Percentiles rank a stretch among this genome's conserved stretches.
phyloP scores from a whole-genome alignment of 495 filamentous ascomycete species.

The Aspergillus affinis region DNA sequence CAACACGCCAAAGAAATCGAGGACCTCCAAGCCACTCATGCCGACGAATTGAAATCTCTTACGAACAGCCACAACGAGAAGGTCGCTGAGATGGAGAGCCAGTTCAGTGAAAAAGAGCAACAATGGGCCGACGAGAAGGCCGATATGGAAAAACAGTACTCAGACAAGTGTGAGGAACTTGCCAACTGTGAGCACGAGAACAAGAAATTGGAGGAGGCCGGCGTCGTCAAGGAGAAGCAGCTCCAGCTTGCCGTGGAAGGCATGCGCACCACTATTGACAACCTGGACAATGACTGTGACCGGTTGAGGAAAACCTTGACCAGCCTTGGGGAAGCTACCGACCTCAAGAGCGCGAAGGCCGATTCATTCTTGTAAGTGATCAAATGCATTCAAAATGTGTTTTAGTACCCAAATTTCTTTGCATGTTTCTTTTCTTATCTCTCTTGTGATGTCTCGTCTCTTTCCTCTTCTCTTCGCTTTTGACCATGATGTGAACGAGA shows the following conservation, averaged over 20 bases:
- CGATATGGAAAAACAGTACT: slow-evolving; percentile 35
- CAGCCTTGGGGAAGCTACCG: slow-evolving; percentile 58
- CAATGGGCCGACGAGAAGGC: slow-evolving; percentile 36
- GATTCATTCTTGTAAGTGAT: slow-evolving; percentile 64
- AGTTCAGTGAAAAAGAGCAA: slow-evolving; percentile 18
- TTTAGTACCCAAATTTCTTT: slow-evolving; percentile 21
- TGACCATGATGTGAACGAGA: slow-evolving; percentile 3
- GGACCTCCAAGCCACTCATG: slow-evolving; percentile 31
- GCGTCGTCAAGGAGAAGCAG: slow-evolving; percentile 49
- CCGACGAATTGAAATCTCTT: slow-evolving; percentile 30
- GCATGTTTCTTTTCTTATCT: slow-evolving; percentile 18
- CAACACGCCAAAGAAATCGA: slow-evolving; percentile 33
- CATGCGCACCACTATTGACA: slow-evolving; percentile 52
- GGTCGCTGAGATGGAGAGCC: slow-evolving; percentile 32
- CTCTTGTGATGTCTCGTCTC: slow-evolving; percentile 18
- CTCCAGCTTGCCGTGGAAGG: slow-evolving; percentile 48
- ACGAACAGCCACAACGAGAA: slow-evolving; percentile 31
- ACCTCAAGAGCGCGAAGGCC: slow-evolving; percentile 57
- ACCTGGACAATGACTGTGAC: slow-evolving; percentile 55
- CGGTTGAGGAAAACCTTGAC: slow-evolving; percentile 57
- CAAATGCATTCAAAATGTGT: slow-evolving; percentile 26
- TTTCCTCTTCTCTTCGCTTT: slow-evolving; percentile 11
- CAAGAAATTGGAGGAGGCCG: slow-evolving; percentile 46
- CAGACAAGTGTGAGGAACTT: slow-evolving; percentile 40
- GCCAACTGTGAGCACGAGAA: slow-evolving; percentile 46